These are phyloP conservation scores for Priceomyces fermenticarens DNA, from an alignment of 805 yeast species.

Conservation along the genomic window DNA sequence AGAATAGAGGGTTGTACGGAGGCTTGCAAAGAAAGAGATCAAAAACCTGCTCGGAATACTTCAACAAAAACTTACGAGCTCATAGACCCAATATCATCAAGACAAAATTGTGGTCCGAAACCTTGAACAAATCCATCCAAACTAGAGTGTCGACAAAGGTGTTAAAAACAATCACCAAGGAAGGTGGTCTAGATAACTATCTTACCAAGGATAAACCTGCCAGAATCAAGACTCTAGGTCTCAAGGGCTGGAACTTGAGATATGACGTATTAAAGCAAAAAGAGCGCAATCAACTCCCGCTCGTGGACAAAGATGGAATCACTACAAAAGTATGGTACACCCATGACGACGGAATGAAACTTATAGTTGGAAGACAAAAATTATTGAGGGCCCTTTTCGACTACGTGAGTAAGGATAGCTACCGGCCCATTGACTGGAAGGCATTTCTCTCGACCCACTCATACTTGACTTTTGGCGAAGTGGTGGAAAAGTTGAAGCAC, in stretches of 20 bases:
- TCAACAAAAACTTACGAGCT: slow-evolving; percentile 67
- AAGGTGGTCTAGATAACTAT: slow-evolving; percentile 93
- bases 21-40: slow-evolving; percentile 80
- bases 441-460: slow-evolving; percentile 46
- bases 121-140: slow-evolving; percentile 54
- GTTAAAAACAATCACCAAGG: slow-evolving; percentile 80
- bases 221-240: slow-evolving; percentile 88
- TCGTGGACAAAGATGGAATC: slow-evolving; percentile 26
- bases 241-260: slow-evolving; percentile 87
- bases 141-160: slow-evolving; percentile 76
- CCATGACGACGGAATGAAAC: slow-evolving; percentile 42
- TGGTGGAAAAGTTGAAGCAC: slow-evolving; percentile 48
- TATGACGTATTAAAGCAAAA: slow-evolving; percentile 59
- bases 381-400: slow-evolving; percentile 55
- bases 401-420: slow-evolving; percentile 42
- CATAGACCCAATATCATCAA: slow-evolving; percentile 82
- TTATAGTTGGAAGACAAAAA: slow-evolving; percentile 64
- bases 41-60: slow-evolving; percentile 71
- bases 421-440: slow-evolving; percentile 42
- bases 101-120: slow-evolving; percentile 81
- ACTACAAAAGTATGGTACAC: slow-evolving; percentile 45
- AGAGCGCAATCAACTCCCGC: slow-evolving; percentile 38
- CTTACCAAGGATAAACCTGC: slow-evolving; percentile 83
- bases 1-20: slow-evolving; percentile 87
- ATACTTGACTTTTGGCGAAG: slow-evolving; percentile 43